Percentiles rank a stretch among this genome's conserved stretches.
Conservation (phyloP, 495 filamentous ascomycete genomes). For the Neurospora pannonica region DNA sequence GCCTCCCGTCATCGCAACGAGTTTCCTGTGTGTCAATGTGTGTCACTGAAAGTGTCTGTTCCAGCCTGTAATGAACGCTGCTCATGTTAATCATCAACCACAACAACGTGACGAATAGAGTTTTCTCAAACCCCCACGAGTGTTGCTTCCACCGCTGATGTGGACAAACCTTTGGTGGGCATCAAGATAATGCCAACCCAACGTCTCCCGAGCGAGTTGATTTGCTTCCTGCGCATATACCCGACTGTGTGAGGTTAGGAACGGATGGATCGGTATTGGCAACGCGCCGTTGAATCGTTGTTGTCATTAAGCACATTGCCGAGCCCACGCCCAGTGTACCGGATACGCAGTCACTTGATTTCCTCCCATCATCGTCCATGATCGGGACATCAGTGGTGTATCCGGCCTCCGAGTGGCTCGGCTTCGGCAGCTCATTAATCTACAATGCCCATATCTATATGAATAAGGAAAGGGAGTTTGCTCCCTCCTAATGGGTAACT, state of each 20-base stretch:
- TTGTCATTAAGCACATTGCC: neutral
- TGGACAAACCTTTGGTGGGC: slow-evolving; percentile 2
- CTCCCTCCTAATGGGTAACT: slow-evolving; percentile 29
- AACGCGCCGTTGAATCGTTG: neutral
- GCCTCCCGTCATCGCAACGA: slow-evolving; percentile 1
- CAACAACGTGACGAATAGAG: slow-evolving; percentile 27
- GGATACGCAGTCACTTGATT: neutral
- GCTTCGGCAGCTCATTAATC: slow-evolving; percentile 16
- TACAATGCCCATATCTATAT: slow-evolving; percentile 27
- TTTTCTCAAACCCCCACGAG: slow-evolving; percentile 31
- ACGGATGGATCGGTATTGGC: neutral
- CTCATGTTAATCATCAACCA: slow-evolving; percentile 9
- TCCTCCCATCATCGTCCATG: neutral
- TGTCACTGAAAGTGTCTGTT: neutral
- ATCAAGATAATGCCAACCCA: neutral
- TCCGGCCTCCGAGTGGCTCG: slow-evolving; percentile 6
- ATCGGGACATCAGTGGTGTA: slow-evolving; percentile 1
- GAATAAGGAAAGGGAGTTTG: slow-evolving; percentile 28
- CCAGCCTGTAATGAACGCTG: neutral
- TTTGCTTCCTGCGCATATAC: neutral
- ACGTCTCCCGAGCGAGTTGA: neutral
- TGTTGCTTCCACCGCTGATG: slow-evolving; percentile 9
- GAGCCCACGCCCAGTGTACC: neutral
- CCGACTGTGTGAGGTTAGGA: neutral
- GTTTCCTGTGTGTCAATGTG: neutral